Evolutionary conservation across 2,329 filamentous ascomycete genomes (phyloP).

Genomic region (Microdochium bolleyi): DNA sequence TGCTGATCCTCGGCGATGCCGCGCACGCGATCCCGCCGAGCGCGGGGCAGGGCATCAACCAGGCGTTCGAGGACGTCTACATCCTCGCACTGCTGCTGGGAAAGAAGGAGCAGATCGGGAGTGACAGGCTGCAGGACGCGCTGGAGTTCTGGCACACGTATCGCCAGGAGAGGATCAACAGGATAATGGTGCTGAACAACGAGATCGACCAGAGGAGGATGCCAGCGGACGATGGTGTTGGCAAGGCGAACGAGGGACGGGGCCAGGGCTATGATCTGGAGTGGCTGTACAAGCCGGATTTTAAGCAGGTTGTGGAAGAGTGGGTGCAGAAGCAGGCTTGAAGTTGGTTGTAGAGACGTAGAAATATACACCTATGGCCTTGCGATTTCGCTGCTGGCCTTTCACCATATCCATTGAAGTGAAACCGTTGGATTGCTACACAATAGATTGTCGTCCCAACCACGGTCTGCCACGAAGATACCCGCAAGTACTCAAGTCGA

Average conservation of each 20-base stretch:
- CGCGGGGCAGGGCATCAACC: slow-evolving; percentile 36
- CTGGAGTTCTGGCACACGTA: slow-evolving; percentile 35
- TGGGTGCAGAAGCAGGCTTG: slow-evolving; percentile 10
- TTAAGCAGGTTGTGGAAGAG: slow-evolving; percentile 23
- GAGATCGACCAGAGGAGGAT: slow-evolving; percentile 38
- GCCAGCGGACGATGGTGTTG: slow-evolving; percentile 18
- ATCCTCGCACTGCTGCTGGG: slow-evolving; percentile 30
- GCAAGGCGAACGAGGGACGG: slow-evolving; percentile 12
- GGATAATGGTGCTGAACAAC: slow-evolving; percentile 36
- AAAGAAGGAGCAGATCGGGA: not conserved
- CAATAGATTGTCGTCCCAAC: too few species aligned
- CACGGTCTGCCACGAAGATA: too few species aligned
- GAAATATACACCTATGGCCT: too few species aligned
- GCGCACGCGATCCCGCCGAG: slow-evolving; percentile 40
- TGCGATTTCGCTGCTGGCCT: too few species aligned
- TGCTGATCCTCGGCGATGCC: slow-evolving; percentile 38
- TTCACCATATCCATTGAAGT: too few species aligned
- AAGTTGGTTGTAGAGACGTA: not conserved
- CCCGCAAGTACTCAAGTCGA: not conserved
- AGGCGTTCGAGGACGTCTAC: slow-evolving; percentile 42
- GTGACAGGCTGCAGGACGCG: slow-evolving; percentile 7
- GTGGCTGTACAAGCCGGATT: slow-evolving; percentile 33
- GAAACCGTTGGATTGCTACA: too few species aligned
- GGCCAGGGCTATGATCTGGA: slow-evolving; percentile 23
- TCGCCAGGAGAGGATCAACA: slow-evolving; percentile 37